These are phyloP conservation scores for Macadamia integrifolia DNA, from an alignment of 164 flowering plant species.

Conservation along the genomic window DNA sequence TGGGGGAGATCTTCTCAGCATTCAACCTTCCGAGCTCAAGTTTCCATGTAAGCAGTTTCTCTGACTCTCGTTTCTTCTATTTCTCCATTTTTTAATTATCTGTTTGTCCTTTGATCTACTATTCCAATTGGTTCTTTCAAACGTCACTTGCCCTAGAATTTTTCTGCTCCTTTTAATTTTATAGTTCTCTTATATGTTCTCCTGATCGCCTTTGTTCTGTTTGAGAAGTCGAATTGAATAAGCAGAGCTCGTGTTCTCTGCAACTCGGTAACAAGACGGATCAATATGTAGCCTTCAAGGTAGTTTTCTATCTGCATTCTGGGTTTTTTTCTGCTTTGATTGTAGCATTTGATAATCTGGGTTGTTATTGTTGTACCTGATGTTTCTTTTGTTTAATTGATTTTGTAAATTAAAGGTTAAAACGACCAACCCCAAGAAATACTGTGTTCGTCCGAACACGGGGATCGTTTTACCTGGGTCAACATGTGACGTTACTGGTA, in stretches of 20 bases:
- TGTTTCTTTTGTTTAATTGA: neutral
- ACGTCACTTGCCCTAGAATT: conserved; percentile 6
- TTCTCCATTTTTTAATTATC: neutral
- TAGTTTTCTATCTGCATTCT: conserved; percentile 10
- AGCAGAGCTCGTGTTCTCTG: conserved; percentile 83
- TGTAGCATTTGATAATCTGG: neutral
- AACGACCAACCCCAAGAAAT: conserved; percentile 90
- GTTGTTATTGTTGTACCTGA: neutral
- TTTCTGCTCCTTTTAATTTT: neutral
- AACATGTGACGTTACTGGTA: conserved; percentile 71
- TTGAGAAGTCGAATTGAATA: conserved; percentile 69
- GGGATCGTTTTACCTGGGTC: conserved; percentile 64
- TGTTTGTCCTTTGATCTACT: neutral
- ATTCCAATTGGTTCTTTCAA: neutral
- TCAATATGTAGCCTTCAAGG: conserved; percentile 82
- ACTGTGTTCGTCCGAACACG: conserved; percentile 82
- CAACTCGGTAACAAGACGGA: conserved; percentile 74
- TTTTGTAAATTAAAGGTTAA: conserved; percentile 48
- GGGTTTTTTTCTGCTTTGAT: neutral
- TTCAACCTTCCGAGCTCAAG: conserved; percentile 33
- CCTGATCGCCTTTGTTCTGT: neutral
- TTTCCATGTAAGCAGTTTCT: conserved; percentile 27
- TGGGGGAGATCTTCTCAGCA: conserved; percentile 29
- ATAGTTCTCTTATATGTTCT: neutral
- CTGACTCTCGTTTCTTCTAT: neutral